Evolutionary conservation across 2,329 filamentous ascomycete genomes (phyloP).

Genomic region (Trichoderma polysporum): DNA sequence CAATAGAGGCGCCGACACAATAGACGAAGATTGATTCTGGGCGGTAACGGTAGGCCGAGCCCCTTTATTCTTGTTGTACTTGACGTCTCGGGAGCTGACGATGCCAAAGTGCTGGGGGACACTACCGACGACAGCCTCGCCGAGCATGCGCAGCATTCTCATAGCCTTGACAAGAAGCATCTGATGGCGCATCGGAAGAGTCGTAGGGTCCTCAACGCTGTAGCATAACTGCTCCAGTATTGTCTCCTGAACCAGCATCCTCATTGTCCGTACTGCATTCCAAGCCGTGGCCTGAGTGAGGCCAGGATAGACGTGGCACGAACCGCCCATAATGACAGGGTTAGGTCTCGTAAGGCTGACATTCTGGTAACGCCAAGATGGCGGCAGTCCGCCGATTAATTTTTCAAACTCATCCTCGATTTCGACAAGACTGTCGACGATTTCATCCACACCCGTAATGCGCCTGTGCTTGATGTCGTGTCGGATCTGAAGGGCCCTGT

Average conservation of each 20-base stretch:
- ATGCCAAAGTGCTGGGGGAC: constrained; percentile 52
- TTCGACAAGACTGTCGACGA: constrained; percentile 38
- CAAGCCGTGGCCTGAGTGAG: constrained; percentile 47
- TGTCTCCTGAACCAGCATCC: constrained; percentile 50
- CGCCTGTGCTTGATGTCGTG: constrained; percentile 44
- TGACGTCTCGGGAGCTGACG: constrained; percentile 42
- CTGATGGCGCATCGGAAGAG: constrained; percentile 34
- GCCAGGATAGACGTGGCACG: constrained; percentile 48
- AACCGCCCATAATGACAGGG: constrained; percentile 41
- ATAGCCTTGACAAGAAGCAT: constrained; percentile 40
- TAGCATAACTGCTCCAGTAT: constrained; percentile 45
- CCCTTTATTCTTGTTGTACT: constrained; percentile 25
- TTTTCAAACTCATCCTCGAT: constrained; percentile 46
- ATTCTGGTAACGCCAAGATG: constrained; percentile 43
- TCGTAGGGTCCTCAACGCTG: constrained; percentile 31
- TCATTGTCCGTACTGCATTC: constrained; percentile 48
- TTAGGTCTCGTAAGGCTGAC: constrained; percentile 41
- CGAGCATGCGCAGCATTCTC: constrained; percentile 40
- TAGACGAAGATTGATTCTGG: constrained; percentile 31
- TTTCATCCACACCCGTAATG: constrained; percentile 37
- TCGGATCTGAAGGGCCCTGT: constrained; percentile 47
- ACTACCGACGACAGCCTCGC: constrained; percentile 45
- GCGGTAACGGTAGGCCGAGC: constrained; percentile 31
- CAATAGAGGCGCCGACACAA: constrained; percentile 30
- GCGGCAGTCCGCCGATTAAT: constrained; percentile 40